A percentile compares a stretch with the other conserved stretches of the same genome.
Conservation (phyloP, 2,329 filamentous ascomycete species). For the Cladophialophora chaetospira region DNA sequence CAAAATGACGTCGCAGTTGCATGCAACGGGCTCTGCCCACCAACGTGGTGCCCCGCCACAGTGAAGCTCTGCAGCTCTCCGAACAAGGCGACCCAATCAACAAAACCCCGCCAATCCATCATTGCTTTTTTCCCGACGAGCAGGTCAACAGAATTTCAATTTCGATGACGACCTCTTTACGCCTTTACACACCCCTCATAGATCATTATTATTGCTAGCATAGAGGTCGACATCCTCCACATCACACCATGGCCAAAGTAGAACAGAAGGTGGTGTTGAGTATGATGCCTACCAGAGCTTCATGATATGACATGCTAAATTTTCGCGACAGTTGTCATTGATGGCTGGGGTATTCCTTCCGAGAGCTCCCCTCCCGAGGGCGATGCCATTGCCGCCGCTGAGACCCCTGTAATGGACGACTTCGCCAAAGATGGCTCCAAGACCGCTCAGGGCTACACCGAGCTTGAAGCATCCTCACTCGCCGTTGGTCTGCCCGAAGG, state of each 20-base stretch:
- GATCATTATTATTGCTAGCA: background rate
- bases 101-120: background rate
- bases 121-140: too few species aligned
- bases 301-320: conserved; percentile 38
- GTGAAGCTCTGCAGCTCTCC: background rate
- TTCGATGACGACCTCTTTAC: background rate
- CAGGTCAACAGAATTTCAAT: background rate
- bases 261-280: conserved; percentile 71
- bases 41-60: background rate
- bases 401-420: conserved; percentile 92
- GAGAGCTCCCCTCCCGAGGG: conserved; percentile 80
- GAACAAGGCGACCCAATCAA: background rate
- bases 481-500: conserved; percentile 95
- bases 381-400: conserved; percentile 90
- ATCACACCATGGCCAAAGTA: conserved; percentile 63
- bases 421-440: conserved; percentile 69
- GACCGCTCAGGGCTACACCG: conserved; percentile 79
- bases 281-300: conserved; percentile 41
- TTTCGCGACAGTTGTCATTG: conserved; percentile 78
- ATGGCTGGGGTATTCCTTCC: conserved; percentile 92
- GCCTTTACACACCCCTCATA: background rate
- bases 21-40: background rate
- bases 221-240: too few species aligned
- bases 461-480: conserved; percentile 93
- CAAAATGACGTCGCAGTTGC: background rate